Conservation (phyloP, 2,329 filamentous ascomycete genomes). For the Aspergillus arachidicola region DNA sequence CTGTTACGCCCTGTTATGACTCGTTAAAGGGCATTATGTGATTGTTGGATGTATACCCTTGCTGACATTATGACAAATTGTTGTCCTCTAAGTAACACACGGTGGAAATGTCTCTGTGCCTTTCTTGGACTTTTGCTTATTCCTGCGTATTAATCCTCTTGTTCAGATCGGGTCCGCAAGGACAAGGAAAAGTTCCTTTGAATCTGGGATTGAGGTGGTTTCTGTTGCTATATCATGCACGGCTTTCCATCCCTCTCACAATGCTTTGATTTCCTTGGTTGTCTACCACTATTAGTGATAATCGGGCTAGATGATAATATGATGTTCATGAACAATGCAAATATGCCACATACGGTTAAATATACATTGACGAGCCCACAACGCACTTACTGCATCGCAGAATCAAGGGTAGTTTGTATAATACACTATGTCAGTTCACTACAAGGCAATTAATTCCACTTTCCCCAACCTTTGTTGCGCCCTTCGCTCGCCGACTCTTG, state of each 20-base stretch:
- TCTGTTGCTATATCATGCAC: background rate
- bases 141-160: conserved; percentile 9
- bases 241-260: background rate
- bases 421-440: background rate
- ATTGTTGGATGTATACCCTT: conserved; percentile 10
- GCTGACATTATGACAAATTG: conserved; percentile 4
- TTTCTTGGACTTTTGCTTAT: background rate
- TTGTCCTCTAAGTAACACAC: background rate
- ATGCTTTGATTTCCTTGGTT: background rate
- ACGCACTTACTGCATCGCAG: background rate
- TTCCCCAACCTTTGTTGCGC: conserved; percentile 18
- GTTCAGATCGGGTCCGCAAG: conserved; percentile 16
- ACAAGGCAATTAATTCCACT: conserved; percentile 21
- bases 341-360: background rate
- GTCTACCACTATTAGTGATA: background rate
- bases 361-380: background rate
- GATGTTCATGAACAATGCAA: background rate
- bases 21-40: conserved; percentile 3
- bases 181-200: conserved; percentile 14
- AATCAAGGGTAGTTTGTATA: background rate
- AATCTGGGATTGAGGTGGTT: background rate
- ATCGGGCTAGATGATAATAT: background rate
- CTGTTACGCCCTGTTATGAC: conserved; percentile 17
- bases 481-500: conserved; percentile 15
- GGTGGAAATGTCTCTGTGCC: background rate